Conservation (phyloP, 129 eudicot genomes). For the sunflower (Helianthus annuus) region HanXRQr2.0-SUNRISE NC_035439.2:92004665-92005164, state of each 20-base stretch:
- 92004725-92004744: constrained; percentile 77
- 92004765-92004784: constrained; percentile 95
- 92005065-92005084: constrained; percentile 74
- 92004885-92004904: constrained; percentile 14
- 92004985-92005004: constrained; percentile 77
- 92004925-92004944: constrained; percentile 68
- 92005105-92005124: constrained; percentile 73
- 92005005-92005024: constrained; percentile 68
- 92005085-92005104: constrained; percentile 83
- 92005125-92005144: constrained; percentile 66
- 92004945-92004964: constrained; percentile 76
- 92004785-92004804: constrained; percentile 2
- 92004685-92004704: constrained; percentile 80
- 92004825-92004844: background rate
- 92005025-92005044: constrained; percentile 79
- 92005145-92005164: constrained; percentile 58
- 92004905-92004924: constrained; percentile 47
- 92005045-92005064: constrained; percentile 87
- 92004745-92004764: constrained; percentile 87
- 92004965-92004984: constrained; percentile 89
- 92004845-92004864: background rate
- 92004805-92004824: background rate
- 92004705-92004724: constrained; percentile 76
- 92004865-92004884: background rate
- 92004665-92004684: constrained; percentile 96